Conservation (phyloP, 2,329 filamentous ascomycete species). For the Gnomoniopsis smithogilvyi region DNA sequence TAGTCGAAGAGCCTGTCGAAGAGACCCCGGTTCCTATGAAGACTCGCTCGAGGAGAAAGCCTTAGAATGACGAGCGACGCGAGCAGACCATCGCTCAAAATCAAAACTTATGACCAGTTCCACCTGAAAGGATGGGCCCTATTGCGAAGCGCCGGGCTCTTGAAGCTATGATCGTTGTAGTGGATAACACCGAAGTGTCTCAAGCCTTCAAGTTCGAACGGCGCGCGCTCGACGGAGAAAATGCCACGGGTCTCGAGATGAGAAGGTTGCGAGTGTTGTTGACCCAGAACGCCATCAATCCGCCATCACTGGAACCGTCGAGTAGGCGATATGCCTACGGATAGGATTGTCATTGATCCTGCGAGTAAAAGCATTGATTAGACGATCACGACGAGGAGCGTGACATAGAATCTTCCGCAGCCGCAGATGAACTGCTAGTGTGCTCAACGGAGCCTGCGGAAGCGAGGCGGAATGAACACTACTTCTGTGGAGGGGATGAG, state of each 20-base stretch:
- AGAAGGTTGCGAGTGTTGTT: not conserved
- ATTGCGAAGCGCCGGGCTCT: too few species aligned
- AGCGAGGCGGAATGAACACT: not conserved
- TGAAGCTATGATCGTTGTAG: too few species aligned
- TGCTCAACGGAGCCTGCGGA: not conserved
- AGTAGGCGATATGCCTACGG: not conserved
- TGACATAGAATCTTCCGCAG: not conserved
- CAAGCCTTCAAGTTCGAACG: too few species aligned
- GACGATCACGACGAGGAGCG: not conserved
- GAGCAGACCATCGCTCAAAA: not conserved
- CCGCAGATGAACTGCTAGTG: too few species aligned
- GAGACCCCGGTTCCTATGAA: constrained; percentile 12
- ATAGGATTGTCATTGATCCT: not conserved
- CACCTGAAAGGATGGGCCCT: not conserved
- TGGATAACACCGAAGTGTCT: too few species aligned
- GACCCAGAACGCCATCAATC: not conserved
- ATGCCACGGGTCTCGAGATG: not conserved
- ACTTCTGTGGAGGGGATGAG: not conserved
- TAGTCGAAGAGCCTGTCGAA: constrained; percentile 18
- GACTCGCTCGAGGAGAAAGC: constrained; percentile 15
- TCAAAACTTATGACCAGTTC: not conserved
- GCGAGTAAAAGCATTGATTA: not conserved
- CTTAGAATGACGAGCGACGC: not conserved
- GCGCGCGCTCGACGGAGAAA: too few species aligned
- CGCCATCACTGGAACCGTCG: not conserved